Base-by-base conservation (phyloP, 2,329 filamentous ascomycete genomes). In the Trichoderma pleuroti region DNA sequence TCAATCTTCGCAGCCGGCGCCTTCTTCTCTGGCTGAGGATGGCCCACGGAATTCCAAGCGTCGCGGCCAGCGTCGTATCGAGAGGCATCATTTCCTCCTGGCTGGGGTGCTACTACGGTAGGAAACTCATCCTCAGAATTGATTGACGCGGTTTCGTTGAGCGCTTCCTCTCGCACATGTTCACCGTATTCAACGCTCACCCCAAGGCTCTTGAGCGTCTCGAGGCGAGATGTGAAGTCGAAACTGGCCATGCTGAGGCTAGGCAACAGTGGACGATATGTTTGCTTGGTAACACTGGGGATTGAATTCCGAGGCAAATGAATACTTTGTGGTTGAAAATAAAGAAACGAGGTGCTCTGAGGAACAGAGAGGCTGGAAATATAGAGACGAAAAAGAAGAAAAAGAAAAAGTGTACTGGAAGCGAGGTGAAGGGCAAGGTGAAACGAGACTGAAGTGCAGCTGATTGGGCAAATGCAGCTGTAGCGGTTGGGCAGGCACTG, bases 121-220 rank as follows among this genome's bases (percentile, higher is more conserved):
- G 52, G 39, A 36, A 61, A 62, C 30, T 57, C 68, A 42, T 70
- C 61, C 26, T 70, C 52, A 3, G 70, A 59, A 9, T 70, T 34
- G 21, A 63, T 26, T 8, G 65, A 39, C n/a, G 36, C 34, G 16
- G 12, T 28, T 10, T 32, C 16, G n/a, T 62, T 54, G 1, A 24
- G 26, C 12, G 46, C 32, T n/a, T 39, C 42, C 21, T 24, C 46
- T 34, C n/a, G 24, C 0, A 68, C n/a, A 42, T 65, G 69, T 11
- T 72, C 42, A 4, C 69, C 28, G 18, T 68, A 57, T 21, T 67
- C 34, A 34, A 66, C 14, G 3, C 28, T 67, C 34, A 74, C 71
- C 18, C 75, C 76, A 18, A 78, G 63, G 30, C 75, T 49, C 56
- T 73, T 73, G 24, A 78, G 73, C 68, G 57, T 72, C 72, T 74